A percentile compares a stretch with the other conserved stretches of the same genome.
Conservation (phyloP, 345 rosid species). For the Populus nigra region DNA sequence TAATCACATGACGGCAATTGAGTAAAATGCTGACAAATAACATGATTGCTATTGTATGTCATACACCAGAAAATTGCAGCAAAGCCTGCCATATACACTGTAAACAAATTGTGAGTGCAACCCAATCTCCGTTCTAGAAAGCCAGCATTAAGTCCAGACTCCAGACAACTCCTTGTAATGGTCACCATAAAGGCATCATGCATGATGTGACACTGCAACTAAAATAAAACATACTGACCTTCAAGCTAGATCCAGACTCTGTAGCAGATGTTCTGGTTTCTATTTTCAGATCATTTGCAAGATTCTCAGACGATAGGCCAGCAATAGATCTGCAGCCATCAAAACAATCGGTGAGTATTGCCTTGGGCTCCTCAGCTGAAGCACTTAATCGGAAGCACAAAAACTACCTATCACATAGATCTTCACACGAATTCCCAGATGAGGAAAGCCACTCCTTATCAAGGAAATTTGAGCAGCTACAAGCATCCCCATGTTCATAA, state of each 20-base stretch:
- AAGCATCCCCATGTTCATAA: constrained; percentile 51
- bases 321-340: constrained; percentile 51
- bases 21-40: background rate
- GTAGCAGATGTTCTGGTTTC: constrained; percentile 43
- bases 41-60: no score
- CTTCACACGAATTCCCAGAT: constrained; percentile 84
- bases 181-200: background rate
- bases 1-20: background rate
- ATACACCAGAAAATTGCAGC: no score
- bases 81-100: no score
- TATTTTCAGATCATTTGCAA: constrained; percentile 37
- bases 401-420: constrained; percentile 59
- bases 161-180: background rate
- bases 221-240: constrained; percentile 37
- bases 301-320: constrained; percentile 53
- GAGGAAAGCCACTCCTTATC: constrained; percentile 90
- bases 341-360: background rate
- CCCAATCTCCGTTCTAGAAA: background rate
- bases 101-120: background rate
- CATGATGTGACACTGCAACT: background rate
- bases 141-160: background rate
- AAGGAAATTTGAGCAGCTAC: constrained; percentile 60
- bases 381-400: background rate
- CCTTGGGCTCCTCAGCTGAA: background rate
- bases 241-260: constrained; percentile 42